These are phyloP conservation scores for Wallacemonas collosoma DNA, from an alignment of 208 protist species.

Conservation along the genomic window DNA sequence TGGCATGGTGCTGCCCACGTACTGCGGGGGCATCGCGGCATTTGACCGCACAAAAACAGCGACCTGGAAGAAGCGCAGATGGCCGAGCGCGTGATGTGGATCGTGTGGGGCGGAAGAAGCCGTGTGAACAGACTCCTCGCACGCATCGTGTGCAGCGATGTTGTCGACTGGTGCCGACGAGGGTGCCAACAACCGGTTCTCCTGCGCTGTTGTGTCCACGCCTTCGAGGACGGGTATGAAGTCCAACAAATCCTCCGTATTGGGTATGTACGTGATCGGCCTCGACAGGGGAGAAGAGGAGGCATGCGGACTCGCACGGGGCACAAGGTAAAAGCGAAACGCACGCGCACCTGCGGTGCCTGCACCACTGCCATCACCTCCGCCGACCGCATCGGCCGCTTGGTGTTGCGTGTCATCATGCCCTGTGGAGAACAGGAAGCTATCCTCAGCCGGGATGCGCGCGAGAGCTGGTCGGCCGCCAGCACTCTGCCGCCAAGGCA, in stretches of 20 bases:
- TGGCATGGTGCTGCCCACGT: slow-evolving; percentile 68
- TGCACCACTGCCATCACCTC: neutral
- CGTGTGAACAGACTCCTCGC: too few relatives aligned
- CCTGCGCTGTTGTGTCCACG: slow-evolving; percentile 23
- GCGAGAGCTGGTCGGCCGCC: slow-evolving; percentile 5
- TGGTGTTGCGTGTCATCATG: neutral
- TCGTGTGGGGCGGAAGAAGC: neutral
- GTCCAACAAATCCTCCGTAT: slow-evolving; percentile 43
- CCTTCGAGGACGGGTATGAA: slow-evolving; percentile 68
- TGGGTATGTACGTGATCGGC: slow-evolving; percentile 35
- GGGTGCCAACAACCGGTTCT: neutral
- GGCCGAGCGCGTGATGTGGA: slow-evolving; percentile 13
- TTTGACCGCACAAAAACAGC: slow-evolving; percentile 69
- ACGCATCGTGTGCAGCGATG: too few relatives aligned
- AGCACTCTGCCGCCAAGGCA: slow-evolving; percentile 4
- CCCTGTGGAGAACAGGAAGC: slow-evolving; percentile 7
- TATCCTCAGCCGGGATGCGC: neutral
- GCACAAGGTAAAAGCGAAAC: slow-evolving; percentile 56
- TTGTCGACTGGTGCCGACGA: too few relatives aligned
- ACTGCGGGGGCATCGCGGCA: slow-evolving; percentile 58
- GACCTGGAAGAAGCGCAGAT: slow-evolving; percentile 52
- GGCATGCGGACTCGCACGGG: slow-evolving; percentile 21
- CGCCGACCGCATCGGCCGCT: neutral
- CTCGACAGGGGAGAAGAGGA: neutral
- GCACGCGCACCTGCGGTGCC: neutral